These are phyloP conservation scores for Colletotrichum cuscutae DNA, from an alignment of 2,329 filamentous ascomycete genomes.

Conservation along the genomic window DNA sequence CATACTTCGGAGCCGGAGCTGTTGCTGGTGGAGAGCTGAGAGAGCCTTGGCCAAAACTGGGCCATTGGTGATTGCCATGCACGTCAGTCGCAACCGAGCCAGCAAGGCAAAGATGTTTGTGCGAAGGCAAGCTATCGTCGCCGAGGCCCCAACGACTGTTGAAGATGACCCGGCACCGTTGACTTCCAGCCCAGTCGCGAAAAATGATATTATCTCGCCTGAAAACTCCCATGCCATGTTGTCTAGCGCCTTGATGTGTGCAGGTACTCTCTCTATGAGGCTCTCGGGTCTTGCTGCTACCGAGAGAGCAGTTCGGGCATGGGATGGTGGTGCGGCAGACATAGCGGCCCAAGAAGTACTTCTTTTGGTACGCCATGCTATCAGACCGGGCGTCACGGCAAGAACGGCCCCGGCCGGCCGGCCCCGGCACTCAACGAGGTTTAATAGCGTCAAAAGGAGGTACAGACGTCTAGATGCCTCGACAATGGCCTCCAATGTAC, in stretches of 20 bases:
- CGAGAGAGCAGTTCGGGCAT: neutral
- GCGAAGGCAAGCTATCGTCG: neutral
- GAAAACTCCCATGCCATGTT: neutral
- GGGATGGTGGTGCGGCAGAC: neutral
- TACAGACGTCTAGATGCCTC: neutral
- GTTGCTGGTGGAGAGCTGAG: constrained; percentile 7
- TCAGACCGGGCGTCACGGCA: neutral
- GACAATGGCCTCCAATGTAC: neutral
- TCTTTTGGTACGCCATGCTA: neutral
- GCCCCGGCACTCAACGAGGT: constrained; percentile 2
- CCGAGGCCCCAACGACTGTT: neutral
- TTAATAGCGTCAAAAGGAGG: neutral
- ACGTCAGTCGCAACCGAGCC: constrained; percentile 21
- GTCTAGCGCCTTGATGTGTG: neutral
- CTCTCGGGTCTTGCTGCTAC: neutral
- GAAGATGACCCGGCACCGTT: neutral
- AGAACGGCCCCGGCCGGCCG: constrained; percentile 6
- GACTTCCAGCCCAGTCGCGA: neutral
- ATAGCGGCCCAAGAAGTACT: neutral
- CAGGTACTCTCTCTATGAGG: neutral
- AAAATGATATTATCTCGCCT: no score
- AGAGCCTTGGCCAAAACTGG: constrained; percentile 18
- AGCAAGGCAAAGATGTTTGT: neutral
- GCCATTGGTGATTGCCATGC: constrained; percentile 4
- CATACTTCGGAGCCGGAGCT: constrained; percentile 13